These are phyloP conservation scores for Fusarium subtropicale DNA, from an alignment of 2,329 filamentous ascomycete species.

Conservation along the genomic window DNA sequence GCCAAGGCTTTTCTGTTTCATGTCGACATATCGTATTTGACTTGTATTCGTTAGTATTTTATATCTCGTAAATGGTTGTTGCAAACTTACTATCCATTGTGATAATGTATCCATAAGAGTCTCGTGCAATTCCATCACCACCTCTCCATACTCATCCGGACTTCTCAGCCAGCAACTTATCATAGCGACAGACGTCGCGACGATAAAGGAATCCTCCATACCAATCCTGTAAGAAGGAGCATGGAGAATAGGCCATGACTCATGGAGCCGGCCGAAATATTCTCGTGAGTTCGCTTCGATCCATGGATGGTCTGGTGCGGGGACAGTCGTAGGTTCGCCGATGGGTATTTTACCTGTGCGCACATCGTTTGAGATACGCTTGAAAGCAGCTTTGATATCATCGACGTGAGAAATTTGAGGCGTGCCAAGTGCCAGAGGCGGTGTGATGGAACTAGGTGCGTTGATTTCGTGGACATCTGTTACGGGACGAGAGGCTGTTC, in stretches of 20 bases:
- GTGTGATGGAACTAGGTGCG: background rate
- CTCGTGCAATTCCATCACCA: constrained; percentile 49
- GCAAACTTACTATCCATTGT: constrained; percentile 45
- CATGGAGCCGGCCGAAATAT: constrained; percentile 57
- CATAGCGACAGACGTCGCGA: constrained; percentile 52
- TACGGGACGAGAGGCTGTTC: background rate
- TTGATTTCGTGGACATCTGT: background rate
- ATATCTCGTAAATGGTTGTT: no score
- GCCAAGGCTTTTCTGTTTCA: constrained; percentile 44
- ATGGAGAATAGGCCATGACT: constrained; percentile 57
- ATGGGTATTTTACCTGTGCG: constrained; percentile 18
- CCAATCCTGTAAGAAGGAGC: constrained; percentile 49
- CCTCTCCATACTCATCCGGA: constrained; percentile 43
- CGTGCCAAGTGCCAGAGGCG: constrained; percentile 5
- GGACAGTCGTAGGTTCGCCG: constrained; percentile 14
- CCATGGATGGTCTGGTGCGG: constrained; percentile 30
- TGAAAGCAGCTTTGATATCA: constrained; percentile 18
- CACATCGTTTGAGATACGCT: constrained; percentile 20
- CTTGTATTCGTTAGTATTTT: constrained; percentile 3
- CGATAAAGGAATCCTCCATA: constrained; percentile 45
- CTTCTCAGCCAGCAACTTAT: constrained; percentile 55
- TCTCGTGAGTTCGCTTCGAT: constrained; percentile 37
- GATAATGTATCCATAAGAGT: constrained; percentile 49
- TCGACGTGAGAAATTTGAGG: constrained; percentile 11
- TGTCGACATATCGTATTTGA: constrained; percentile 30